Base-by-base conservation (phyloP, 768 basidiomycete species). In the Russula abietina region DNA sequence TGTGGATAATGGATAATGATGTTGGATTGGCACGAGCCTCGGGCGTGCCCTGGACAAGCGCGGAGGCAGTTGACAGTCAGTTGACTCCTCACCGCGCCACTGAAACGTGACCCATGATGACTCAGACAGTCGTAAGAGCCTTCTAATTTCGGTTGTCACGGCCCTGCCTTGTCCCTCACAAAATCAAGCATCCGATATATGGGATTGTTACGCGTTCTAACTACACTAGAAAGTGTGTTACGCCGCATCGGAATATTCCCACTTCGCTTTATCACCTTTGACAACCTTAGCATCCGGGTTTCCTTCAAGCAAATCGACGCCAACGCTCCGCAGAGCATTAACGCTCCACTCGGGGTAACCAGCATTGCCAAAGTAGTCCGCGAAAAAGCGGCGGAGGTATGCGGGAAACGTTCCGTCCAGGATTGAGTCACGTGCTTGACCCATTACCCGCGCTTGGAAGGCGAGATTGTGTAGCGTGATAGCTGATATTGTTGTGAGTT, bases 301-400 rank as follows among this genome's bases (percentile, higher is more conserved):
- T 26, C 80, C 82, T 62, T 87, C 83, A 36, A 93, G 75, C 49
- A 95, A 73, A 71, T 96, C 91, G 0, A 96, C 89, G 0, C 89
- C 89, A 14, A 96, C 93, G 59, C 84, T 87, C 28, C 80, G 78
- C 55, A 96, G 74, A 12, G 93, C 93, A 69, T 91, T 88, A 1
- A 95, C 83, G 68, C 89, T 90, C 93, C 93, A 96, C 70, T 85
- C 83, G 0, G 92, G 92, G 71, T 93, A 92, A 11, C 87, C 88
- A n/a, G 77, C 75, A 59, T 83, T 79, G 8, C 83, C 86, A 69
- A 91, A 96, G 72, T 93, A 95, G 49, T 77, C 75, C 38, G 77
- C 79, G 73, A 96, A 95, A 75, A 94, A 96, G 8, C 74, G 75
- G 57, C 79, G 79, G 32, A 95, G 78, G 71, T 90, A 95, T 55